These are phyloP conservation scores for Thelephora terrestris DNA, from an alignment of 1,284 basidiomycete genomes.

Conservation along the genomic window DNA sequence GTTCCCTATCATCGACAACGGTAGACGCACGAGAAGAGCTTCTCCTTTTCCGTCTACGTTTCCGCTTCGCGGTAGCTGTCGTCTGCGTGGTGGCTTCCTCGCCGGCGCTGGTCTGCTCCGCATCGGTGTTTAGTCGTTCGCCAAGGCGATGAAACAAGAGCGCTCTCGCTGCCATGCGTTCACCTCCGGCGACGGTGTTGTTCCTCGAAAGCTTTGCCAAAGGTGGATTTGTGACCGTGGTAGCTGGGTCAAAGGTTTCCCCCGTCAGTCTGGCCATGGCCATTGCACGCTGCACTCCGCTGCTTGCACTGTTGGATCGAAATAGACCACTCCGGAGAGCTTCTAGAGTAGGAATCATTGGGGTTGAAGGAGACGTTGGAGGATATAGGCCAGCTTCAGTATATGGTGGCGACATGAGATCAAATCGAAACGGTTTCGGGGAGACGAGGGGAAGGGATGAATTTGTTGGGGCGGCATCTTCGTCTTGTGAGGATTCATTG, in stretches of 20 bases:
- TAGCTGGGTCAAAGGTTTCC: slow-evolving; percentile 45
- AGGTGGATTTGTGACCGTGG: slow-evolving; percentile 30
- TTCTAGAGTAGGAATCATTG: slow-evolving; percentile 58
- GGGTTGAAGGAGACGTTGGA: slow-evolving; percentile 53
- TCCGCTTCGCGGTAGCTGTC: slow-evolving; percentile 36
- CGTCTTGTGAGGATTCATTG: slow-evolving; percentile 63
- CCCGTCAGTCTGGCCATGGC: slow-evolving; percentile 69
- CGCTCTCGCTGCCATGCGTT: slow-evolving; percentile 57
- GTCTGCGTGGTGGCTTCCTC: slow-evolving; percentile 46
- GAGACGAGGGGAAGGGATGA: slow-evolving; percentile 42
- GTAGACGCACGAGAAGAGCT: slow-evolving; percentile 40
- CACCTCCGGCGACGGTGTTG: slow-evolving; percentile 72
- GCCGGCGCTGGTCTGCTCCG: slow-evolving; percentile 48
- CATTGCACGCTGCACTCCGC: slow-evolving; percentile 45
- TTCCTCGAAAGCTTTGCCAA: slow-evolving; percentile 50
- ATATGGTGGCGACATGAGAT: slow-evolving; percentile 41
- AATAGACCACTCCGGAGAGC: slow-evolving; percentile 56
- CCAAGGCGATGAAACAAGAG: slow-evolving; percentile 52
- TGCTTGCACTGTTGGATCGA: slow-evolving; percentile 62
- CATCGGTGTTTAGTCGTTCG: slow-evolving; percentile 56
- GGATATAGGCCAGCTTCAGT: slow-evolving; percentile 39
- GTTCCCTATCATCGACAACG: slow-evolving; percentile 56
- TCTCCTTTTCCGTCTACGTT: slow-evolving; percentile 48
- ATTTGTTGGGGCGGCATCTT: slow-evolving; percentile 31
- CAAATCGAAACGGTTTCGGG: slow-evolving; percentile 53